Conservation (phyloP, 2,329 filamentous ascomycete genomes). For the Gaeumannomyces sp. region DNA sequence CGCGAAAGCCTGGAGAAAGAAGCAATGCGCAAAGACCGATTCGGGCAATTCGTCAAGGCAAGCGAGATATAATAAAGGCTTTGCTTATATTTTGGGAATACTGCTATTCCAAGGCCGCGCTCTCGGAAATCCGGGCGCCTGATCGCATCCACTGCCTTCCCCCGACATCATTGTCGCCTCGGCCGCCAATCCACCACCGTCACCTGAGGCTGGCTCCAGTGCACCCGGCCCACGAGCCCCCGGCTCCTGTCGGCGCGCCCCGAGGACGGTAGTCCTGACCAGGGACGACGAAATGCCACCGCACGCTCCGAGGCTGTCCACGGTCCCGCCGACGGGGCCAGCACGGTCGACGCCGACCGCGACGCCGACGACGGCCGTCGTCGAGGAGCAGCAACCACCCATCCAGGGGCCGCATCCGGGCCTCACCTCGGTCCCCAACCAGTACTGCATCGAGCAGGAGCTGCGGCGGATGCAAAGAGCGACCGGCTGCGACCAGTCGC, state of each 20-base stretch:
- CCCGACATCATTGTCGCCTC: neutral
- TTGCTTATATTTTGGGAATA: neutral
- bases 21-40: neutral
- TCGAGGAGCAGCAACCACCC: slow-evolving; percentile 13
- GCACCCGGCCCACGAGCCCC: neutral
- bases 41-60: neutral
- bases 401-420: slow-evolving; percentile 29
- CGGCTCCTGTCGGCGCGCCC: neutral
- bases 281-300: slow-evolving; percentile 9
- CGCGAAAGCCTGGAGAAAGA: neutral
- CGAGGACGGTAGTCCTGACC: neutral
- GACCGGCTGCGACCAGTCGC: slow-evolving; percentile 65
- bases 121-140: neutral
- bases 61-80: neutral
- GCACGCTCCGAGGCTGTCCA: slow-evolving; percentile 9
- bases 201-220: neutral
- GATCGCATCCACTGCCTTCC: neutral
- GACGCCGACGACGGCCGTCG: slow-evolving; percentile 7
- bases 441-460: slow-evolving; percentile 77
- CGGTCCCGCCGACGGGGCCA: slow-evolving; percentile 6
- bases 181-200: neutral
- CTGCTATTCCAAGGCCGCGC: too few relatives aligned
- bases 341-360: slow-evolving; percentile 7
- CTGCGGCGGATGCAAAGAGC: slow-evolving; percentile 67
- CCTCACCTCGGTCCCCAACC: slow-evolving; percentile 45